These are phyloP conservation scores for Fusarium multiceps DNA, from an alignment of 2,329 filamentous ascomycete species.

Conservation along the genomic window DNA sequence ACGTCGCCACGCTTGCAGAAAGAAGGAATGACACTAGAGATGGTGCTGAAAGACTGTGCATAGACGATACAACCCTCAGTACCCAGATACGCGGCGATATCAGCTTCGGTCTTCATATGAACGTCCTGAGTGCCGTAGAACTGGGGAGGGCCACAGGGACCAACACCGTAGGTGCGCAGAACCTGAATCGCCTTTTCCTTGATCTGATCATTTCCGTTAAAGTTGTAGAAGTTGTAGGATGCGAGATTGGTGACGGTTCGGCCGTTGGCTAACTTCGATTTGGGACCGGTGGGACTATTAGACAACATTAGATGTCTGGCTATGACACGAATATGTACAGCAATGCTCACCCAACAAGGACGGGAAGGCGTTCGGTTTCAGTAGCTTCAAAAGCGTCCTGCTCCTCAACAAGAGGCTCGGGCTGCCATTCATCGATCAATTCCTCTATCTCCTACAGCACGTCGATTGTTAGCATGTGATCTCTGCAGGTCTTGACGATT, in stretches of 20 bases:
- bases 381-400: slow-evolving; percentile 80
- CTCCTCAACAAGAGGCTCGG: slow-evolving; percentile 85
- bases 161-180: slow-evolving; percentile 93
- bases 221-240: slow-evolving; percentile 98
- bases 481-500: background rate
- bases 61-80: slow-evolving; percentile 93
- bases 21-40: slow-evolving; percentile 94
- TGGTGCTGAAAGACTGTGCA: slow-evolving; percentile 94
- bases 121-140: slow-evolving; percentile 99
- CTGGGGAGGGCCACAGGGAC: slow-evolving; percentile 93
- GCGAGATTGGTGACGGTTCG: slow-evolving; percentile 93
- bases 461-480: slow-evolving; percentile 7
- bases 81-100: slow-evolving; percentile 90
- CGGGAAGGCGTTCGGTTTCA: slow-evolving; percentile 85
- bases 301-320: slow-evolving; percentile 5
- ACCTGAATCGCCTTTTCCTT: slow-evolving; percentile 96
- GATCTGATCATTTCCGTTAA: slow-evolving; percentile 89
- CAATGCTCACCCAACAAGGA: slow-evolving; percentile 81
- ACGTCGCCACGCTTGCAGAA: slow-evolving; percentile 98
- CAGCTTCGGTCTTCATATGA: slow-evolving; percentile 95
- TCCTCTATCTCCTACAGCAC: slow-evolving; percentile 85
- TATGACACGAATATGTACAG: background rate
- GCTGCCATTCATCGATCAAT: slow-evolving; percentile 94
- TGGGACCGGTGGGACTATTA: slow-evolving; percentile 78
- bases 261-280: slow-evolving; percentile 87